Conservation (phyloP, 306 rosid genomes). For the Cucumis hystrix region DNA sequence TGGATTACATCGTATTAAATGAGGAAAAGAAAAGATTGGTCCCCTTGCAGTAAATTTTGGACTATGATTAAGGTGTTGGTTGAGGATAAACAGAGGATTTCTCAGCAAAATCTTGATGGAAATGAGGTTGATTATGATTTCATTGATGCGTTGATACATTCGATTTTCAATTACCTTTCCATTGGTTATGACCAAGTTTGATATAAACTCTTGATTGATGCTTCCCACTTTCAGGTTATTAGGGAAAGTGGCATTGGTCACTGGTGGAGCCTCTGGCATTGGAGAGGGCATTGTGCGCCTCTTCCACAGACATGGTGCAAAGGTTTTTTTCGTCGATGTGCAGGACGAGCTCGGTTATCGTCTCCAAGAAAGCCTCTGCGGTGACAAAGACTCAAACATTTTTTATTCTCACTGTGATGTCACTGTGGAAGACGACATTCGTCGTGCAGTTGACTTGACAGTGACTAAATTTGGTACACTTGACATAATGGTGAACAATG, state of each 20-base stretch:
- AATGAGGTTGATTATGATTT: neutral
- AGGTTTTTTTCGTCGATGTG: constrained; percentile 60
- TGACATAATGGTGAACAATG: constrained; percentile 79
- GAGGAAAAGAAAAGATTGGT: neutral
- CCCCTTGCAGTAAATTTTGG: neutral
- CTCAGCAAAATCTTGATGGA: neutral
- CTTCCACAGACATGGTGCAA: constrained; percentile 66
- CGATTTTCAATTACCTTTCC: neutral
- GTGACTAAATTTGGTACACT: constrained; percentile 52
- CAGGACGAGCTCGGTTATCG: constrained; percentile 53
- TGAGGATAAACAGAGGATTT: neutral
- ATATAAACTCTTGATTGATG: neutral
- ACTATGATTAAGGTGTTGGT: neutral
- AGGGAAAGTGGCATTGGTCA: constrained; percentile 82
- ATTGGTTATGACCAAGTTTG: neutral
- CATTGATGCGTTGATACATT: neutral
- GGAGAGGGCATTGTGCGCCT: constrained; percentile 72
- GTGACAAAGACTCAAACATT: constrained; percentile 13
- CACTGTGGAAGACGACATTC: constrained; percentile 41
- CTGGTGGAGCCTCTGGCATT: constrained; percentile 85
- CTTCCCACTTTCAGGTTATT: constrained; percentile 27
- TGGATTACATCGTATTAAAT: neutral
- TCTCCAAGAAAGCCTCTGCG: constrained; percentile 34
- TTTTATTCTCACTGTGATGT: constrained; percentile 55
- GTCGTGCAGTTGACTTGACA: constrained; percentile 38